phyloP scores from a whole-genome alignment of 2,329 filamentous ascomycete genomes.

The Botryosphaeria dothidea region DNA sequence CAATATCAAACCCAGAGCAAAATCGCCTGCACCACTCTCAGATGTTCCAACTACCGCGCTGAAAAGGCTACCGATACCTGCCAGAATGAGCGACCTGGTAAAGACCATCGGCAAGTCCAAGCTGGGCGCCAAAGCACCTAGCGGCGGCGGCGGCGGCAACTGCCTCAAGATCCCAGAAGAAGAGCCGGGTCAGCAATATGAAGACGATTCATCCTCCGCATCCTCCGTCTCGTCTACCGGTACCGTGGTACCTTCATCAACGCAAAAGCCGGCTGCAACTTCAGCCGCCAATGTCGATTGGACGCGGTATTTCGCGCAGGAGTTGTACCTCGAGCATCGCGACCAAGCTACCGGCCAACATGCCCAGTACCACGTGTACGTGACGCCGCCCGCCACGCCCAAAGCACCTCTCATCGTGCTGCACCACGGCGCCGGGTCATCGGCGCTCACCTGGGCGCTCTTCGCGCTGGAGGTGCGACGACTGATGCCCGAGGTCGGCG shows the following conservation, averaged over 20 bases:
- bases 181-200: slow-evolving; percentile 39
- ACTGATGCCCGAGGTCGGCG: slow-evolving; percentile 74
- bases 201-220: slow-evolving; percentile 50
- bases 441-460: slow-evolving; percentile 86
- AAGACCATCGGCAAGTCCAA: slow-evolving; percentile 77
- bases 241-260: slow-evolving; percentile 80
- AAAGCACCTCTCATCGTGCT: slow-evolving; percentile 84
- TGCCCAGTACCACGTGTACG: slow-evolving; percentile 79
- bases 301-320: slow-evolving; percentile 88
- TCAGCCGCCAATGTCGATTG: slow-evolving; percentile 69
- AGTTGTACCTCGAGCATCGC: slow-evolving; percentile 69
- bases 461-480: slow-evolving; percentile 76
- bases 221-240: slow-evolving; percentile 92
- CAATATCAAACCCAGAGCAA: not conserved
- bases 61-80: not conserved
- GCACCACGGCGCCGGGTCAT: slow-evolving; percentile 94
- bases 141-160: slow-evolving; percentile 59
- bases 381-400: slow-evolving; percentile 70
- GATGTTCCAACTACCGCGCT: not conserved
- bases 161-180: slow-evolving; percentile 54
- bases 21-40: not conserved
- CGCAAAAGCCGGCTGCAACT: slow-evolving; percentile 59
- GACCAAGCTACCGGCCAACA: slow-evolving; percentile 31
- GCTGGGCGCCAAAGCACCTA: slow-evolving; percentile 40
- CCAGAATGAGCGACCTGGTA: slow-evolving; percentile 76